Base-by-base conservation (phyloP, 352 stramenopile genomes). In the Pythium chondricola region DNA sequence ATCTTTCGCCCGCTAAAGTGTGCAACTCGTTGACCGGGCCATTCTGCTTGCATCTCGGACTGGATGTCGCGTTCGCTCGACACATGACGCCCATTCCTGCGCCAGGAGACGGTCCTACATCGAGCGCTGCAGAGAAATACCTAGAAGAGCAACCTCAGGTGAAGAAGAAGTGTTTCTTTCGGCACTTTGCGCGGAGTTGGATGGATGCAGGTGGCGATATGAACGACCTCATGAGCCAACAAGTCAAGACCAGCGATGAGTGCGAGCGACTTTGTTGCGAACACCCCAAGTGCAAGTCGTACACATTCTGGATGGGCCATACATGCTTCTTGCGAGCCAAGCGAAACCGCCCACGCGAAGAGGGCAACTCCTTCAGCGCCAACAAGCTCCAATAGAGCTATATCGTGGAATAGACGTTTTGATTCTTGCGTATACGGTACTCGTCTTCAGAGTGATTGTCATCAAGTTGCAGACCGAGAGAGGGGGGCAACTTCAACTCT, bases 1-100 rank as follows among this genome's bases (percentile, higher is more conserved):
- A n/a, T n/a, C n/a, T n/a, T n/a, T n/a, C n/a, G n/a, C n/a, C 43
- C 2, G 46, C 63, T 13, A 27, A 38, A 18, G 62, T 67, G 21
- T 88, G 76, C 66, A 85, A 52, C 58, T 88, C 76, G 21, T 66
- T 88, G 43, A 81, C 56, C 0, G 76, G 76, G 1, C 76, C 76
- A 41, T 88, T 86, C 58, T 88, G 76, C 43, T 31, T 61, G 21
- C 58, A 63, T 46, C 46, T 72, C 30, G 65, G 58, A 27, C 58
- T 56, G 6, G 61, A 68, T 30, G 50, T 38, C 18, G 50, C 63
- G 25, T 85, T 73, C 51, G 55, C 63, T 25, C 18, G 61, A 26
- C 82, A 85, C 58, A 88, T 85, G 73, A 82, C 69, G 20, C 76
- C 71, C 3, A 83, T 88, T 41, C 56, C 52, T 14, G 26, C 48